These are phyloP conservation scores for Cinchona pubescens DNA, from an alignment of 257 asterid species.

Conservation along the genomic window DNA sequence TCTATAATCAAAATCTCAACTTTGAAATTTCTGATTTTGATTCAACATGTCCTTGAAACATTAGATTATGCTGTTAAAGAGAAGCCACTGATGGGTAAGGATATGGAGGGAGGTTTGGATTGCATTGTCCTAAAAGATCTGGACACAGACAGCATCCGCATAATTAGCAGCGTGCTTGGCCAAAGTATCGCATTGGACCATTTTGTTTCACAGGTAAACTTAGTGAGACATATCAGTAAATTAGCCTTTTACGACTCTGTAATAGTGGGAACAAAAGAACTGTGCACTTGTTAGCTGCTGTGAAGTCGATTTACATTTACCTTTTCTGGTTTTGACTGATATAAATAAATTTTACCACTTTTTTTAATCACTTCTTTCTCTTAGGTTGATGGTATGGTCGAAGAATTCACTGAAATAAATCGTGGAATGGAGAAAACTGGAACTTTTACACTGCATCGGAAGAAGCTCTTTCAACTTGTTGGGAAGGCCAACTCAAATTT, in stretches of 20 bases:
- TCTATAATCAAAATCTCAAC: background rate
- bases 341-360: background rate
- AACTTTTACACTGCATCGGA: conserved; percentile 85
- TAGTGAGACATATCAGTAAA: background rate
- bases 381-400: conserved; percentile 94
- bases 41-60: background rate
- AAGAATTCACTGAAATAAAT: conserved; percentile 86
- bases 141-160: conserved; percentile 85
- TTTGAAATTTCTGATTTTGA: conserved; percentile 4
- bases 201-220: conserved; percentile 91
- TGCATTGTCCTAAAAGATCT: conserved; percentile 68
- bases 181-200: conserved; percentile 96
- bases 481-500: conserved; percentile 98
- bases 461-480: conserved; percentile 89
- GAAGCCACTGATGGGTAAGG: conserved; percentile 79
- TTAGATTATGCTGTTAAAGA: conserved; percentile 88
- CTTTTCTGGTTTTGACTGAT: background rate
- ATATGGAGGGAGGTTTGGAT: conserved; percentile 94
- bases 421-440: conserved; percentile 94
- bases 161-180: conserved; percentile 87
- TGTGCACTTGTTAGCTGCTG: background rate
- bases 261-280: background rate
- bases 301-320: background rate
- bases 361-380: background rate
- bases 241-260: background rate